A percentile compares a stretch with the other conserved stretches of the same genome.
These are phyloP conservation scores for Neospora caninum DNA, from an alignment of 169 alveolate species.

Conservation along the genomic window DNA sequence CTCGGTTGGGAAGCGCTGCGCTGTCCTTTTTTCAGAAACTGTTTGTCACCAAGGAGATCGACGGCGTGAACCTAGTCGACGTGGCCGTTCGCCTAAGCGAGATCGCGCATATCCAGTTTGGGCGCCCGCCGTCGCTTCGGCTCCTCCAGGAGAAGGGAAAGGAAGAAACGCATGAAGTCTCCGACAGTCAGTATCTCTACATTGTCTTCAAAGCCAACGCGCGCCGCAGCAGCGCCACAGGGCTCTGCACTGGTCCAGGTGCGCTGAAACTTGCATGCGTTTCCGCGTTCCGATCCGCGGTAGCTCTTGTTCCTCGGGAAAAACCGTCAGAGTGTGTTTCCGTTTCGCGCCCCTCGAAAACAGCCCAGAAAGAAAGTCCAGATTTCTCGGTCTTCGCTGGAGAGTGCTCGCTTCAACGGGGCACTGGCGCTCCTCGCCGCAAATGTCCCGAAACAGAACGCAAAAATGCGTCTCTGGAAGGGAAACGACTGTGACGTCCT, in stretches of 20 bases:
- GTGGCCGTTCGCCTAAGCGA: not conserved
- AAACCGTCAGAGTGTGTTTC: too few species aligned
- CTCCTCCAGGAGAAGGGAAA: not conserved
- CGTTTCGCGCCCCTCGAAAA: too few species aligned
- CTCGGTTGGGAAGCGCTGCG: too few species aligned
- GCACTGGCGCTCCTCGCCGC: too few species aligned
- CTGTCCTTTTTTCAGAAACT: not conserved
- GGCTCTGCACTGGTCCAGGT: not conserved
- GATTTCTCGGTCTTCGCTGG: too few species aligned
- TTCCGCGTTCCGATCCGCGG: not conserved
- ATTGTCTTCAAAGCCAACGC: constrained; percentile 5
- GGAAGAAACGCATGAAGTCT: not conserved
- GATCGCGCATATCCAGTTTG: not conserved
- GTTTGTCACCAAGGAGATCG: constrained; percentile 15
- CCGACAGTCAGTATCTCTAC: not conserved
- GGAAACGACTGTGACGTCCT: too few species aligned
- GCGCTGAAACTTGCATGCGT: not conserved
- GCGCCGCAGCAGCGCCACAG: constrained; percentile 10
- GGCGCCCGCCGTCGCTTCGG: not conserved
- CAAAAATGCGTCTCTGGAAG: too few species aligned
- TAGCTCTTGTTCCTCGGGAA: too few species aligned
- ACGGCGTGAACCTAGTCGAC: not conserved
- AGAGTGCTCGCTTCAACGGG: too few species aligned
- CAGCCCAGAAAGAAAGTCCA: too few species aligned
- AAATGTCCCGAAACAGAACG: too few species aligned